A percentile compares a stretch with the other conserved stretches of the same genome.
Evolutionary conservation across 257 asterid genomes (phyloP).

Genomic region (Echium plantagineum): DNA sequence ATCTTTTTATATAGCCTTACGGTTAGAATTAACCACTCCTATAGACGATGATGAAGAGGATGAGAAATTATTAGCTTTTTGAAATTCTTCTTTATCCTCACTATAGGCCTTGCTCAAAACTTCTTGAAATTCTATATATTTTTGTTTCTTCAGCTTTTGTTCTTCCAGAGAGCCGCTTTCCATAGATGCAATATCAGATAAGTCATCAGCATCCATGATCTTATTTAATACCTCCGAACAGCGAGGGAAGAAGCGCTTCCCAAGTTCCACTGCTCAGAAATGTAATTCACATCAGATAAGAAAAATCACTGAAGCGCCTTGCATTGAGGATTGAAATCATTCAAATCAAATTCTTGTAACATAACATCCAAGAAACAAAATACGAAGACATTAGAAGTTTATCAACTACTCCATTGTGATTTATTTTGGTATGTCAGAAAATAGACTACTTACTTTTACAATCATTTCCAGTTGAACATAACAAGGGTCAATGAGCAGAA

Average conservation of each 20-base stretch:
- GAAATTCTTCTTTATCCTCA: conserved; percentile 76
- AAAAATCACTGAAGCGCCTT: not conserved
- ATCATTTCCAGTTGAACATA: no score
- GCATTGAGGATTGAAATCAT: not conserved
- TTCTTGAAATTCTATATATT: conserved; percentile 64
- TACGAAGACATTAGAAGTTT: no score
- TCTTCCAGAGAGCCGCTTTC: conserved; percentile 38
- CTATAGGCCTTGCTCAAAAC: conserved; percentile 60
- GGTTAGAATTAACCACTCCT: conserved; percentile 33
- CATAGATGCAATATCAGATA: conserved; percentile 54
- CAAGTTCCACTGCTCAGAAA: conserved; percentile 68
- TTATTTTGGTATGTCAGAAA: no score
- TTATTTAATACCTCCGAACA: conserved; percentile 73
- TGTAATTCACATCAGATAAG: not conserved
- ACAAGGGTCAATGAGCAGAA: no score
- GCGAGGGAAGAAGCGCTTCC: conserved; percentile 92
- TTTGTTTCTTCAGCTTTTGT: conserved; percentile 59
- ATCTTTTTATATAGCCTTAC: conserved; percentile 26
- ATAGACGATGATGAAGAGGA: conserved; percentile 50
- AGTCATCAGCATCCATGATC: conserved; percentile 82
- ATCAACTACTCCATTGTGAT: no score
- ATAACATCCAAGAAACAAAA: not conserved
- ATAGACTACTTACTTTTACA: no score
- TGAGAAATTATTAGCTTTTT: conserved; percentile 31
- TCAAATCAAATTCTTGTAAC: not conserved